Evolutionary conservation across 2,329 filamentous ascomycete species (phyloP).

Genomic region (Metarhizium anisopliae): DNA sequence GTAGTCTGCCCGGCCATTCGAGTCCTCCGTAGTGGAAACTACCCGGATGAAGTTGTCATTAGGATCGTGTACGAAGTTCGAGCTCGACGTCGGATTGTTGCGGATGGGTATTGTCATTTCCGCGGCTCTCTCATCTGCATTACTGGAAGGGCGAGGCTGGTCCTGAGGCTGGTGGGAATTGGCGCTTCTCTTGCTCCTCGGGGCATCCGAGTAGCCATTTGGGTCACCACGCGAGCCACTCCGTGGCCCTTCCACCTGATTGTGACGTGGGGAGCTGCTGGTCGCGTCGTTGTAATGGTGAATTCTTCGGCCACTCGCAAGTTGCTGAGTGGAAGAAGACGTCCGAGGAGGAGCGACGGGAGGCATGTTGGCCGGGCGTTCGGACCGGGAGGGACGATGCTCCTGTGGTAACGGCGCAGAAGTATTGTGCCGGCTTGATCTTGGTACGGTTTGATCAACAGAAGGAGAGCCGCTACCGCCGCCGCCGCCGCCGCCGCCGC

Average conservation of each 20-base stretch:
- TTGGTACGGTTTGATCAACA: conserved; percentile 30
- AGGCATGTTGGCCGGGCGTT: conserved; percentile 52
- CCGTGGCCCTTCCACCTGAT: conserved; percentile 26
- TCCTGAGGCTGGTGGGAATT: conserved; percentile 24
- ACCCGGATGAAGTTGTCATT: conserved; percentile 73
- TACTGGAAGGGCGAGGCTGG: conserved; percentile 28
- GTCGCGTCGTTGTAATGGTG: conserved; percentile 36
- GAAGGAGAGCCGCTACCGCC: conserved; percentile 11
- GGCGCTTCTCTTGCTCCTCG: conserved; percentile 21
- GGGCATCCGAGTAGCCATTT: conserved; percentile 18
- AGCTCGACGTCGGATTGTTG: conserved; percentile 31
- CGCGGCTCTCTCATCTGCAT: conserved; percentile 29
- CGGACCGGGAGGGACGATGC: conserved; percentile 34
- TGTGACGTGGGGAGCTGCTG: conserved; percentile 32
- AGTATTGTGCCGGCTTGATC: conserved; percentile 36
- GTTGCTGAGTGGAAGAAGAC: conserved; percentile 61
- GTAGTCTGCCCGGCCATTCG: conserved; percentile 16
- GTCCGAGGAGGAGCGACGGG: conserved; percentile 63
- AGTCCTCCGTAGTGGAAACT: conserved; percentile 33
- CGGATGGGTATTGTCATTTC: conserved; percentile 36
- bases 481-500: conserved; percentile 34
- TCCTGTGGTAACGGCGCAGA: conserved; percentile 34
- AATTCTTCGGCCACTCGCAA: conserved; percentile 33
- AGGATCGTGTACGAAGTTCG: conserved; percentile 61
- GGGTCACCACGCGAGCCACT: conserved; percentile 23